Evolutionary conservation across 306 rosid genomes (phyloP).

Genomic region (Astragalus membranaceus): DNA sequence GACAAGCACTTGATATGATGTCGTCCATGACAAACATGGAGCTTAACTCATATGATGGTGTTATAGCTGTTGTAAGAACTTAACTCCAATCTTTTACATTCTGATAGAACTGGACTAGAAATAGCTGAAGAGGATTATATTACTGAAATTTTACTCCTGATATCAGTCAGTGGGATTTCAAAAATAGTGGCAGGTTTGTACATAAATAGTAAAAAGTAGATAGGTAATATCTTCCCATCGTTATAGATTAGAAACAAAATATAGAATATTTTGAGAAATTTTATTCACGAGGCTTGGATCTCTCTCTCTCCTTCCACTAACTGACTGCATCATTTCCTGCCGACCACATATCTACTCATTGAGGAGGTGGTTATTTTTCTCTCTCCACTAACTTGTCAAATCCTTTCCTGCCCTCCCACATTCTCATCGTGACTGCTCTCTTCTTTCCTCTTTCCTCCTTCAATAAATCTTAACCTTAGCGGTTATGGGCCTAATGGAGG

Average conservation of each 20-base stretch:
- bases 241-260: background rate
- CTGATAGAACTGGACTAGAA: background rate
- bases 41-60: conserved; percentile 81
- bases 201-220: background rate
- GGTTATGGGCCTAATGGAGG: background rate
- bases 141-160: background rate
- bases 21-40: conserved; percentile 54
- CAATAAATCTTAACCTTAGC: background rate
- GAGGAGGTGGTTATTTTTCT: too few species aligned
- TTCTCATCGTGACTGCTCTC: background rate
- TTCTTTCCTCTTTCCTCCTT: background rate
- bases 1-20: conserved; percentile 77
- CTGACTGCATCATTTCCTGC: background rate
- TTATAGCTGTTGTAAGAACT: conserved; percentile 76
- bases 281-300: background rate
- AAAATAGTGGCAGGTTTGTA: background rate
- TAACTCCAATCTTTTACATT: conserved; percentile 18
- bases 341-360: too few species aligned
- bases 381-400: too few species aligned
- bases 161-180: background rate
- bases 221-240: background rate
- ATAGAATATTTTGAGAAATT: background rate
- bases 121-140: background rate
- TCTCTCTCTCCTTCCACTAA: background rate
- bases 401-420: background rate